A percentile compares a stretch with the other conserved stretches of the same genome.
Evolutionary conservation across 1,139 yeast species (phyloP).

Genomic region (Yamadazyma conglobata): DNA sequence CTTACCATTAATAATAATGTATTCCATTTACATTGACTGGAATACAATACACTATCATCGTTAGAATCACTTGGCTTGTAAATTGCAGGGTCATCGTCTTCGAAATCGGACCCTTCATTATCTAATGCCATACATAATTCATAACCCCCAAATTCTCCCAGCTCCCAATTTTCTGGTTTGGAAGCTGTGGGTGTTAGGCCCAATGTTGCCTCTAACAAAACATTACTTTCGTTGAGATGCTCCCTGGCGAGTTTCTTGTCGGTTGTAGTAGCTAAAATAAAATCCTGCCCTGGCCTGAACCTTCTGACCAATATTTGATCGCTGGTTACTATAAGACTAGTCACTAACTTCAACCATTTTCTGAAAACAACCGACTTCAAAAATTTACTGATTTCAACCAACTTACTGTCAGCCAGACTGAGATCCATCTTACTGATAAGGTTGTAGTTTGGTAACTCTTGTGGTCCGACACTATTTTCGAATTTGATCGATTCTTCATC

Average conservation of each 20-base stretch:
- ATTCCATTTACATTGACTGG: constrained; percentile 85
- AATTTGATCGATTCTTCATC: constrained; percentile 24
- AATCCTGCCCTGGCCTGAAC: constrained; percentile 94
- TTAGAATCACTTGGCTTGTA: constrained; percentile 52
- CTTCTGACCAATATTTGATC: constrained; percentile 75
- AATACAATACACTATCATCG: constrained; percentile 78
- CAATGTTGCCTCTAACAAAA: constrained; percentile 63
- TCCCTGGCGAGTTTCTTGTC: constrained; percentile 44
- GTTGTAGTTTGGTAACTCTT: constrained; percentile 54
- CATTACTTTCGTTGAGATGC: constrained; percentile 42
- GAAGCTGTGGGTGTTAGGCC: constrained; percentile 68
- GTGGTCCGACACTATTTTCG: constrained; percentile 37
- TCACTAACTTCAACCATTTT: constrained; percentile 65
- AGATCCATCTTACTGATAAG: constrained; percentile 18
- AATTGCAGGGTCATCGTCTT: constrained; percentile 55
- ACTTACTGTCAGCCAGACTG: constrained; percentile 23
- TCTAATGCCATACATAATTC: constrained; percentile 80
- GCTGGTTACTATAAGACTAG: constrained; percentile 61
- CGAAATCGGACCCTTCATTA: constrained; percentile 43
- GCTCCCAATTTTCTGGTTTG: constrained; percentile 63
- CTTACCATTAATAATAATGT: constrained; percentile 72
- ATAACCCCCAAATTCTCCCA: constrained; percentile 91
- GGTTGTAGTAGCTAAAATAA: constrained; percentile 81
- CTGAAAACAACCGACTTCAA: constrained; percentile 60
- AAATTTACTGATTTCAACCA: constrained; percentile 56